Evolutionary conservation across 108 stramenopile species (phyloP).

Genomic region (Nannochloropsis salina): DNA sequence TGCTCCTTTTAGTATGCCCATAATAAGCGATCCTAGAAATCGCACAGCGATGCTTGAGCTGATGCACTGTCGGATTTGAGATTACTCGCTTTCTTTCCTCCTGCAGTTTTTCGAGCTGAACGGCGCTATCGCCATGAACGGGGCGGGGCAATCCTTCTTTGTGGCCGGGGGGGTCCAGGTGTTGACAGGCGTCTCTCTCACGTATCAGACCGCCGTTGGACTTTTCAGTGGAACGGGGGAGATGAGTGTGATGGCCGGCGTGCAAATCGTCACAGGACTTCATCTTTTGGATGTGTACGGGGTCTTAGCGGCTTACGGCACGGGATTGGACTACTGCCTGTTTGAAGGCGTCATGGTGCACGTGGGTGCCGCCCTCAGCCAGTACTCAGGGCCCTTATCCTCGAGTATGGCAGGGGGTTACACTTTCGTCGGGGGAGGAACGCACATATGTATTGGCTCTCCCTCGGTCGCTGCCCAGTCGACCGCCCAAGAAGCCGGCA

Average conservation of each 20-base stretch:
- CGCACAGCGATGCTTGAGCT: too few relatives aligned
- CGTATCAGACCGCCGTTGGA: not conserved
- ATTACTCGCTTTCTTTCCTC: not conserved
- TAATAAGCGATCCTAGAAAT: not conserved
- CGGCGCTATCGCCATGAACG: not conserved
- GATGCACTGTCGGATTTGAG: too few relatives aligned
- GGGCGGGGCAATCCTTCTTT: not conserved
- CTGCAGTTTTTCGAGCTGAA: not conserved
- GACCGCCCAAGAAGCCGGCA: not conserved
- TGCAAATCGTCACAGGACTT: not conserved
- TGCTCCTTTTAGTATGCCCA: not conserved
- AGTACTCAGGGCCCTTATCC: not conserved
- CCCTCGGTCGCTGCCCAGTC: not conserved
- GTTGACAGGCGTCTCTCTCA: not conserved
- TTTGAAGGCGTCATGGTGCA: not conserved
- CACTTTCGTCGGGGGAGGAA: not conserved
- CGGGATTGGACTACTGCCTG: not conserved
- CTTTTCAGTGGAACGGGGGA: conserved; percentile 9
- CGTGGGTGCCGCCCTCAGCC: not conserved
- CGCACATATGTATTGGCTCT: not conserved
- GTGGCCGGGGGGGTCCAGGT: conserved; percentile 2
- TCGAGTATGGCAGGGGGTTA: conserved; percentile 19
- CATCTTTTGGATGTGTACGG: not conserved
- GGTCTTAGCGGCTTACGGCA: not conserved
- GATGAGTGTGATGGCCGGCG: not conserved